Base-by-base conservation (phyloP, 1,284 basidiomycete genomes). In the Ganoderma resinaceum region DNA sequence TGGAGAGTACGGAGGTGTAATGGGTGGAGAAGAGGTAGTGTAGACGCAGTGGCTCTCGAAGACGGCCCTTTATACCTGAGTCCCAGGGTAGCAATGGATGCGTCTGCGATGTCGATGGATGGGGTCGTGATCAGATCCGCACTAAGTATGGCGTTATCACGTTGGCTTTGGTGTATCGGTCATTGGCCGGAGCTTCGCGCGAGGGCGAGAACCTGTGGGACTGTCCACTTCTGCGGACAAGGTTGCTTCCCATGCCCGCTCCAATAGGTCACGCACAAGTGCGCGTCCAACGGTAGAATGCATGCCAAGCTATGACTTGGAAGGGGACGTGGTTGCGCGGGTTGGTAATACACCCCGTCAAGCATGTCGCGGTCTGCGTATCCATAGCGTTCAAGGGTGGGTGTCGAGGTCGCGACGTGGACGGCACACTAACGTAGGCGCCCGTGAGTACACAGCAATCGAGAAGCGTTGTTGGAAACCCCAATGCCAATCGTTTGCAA, bases 61-160 rank as follows among this genome's bases (percentile, higher is more conserved):
- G 46, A 23, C 46, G 11, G 46, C 46, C 23, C 46, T 49, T 49
- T 49, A 49, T 49, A 49, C 14, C 23, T 4, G n/a, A 4, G 11
- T 26, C 11, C 46, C 23, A 8, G 12, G 23, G 12, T 57, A n/a
- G 53, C 31, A 8, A 33, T 57, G 20, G 16, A n/a, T 23, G 1
- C 35, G 1, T 40, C 33, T 58, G 53, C 55, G 33, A 58, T 58
- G 55, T 58, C 55, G 55, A 58, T 37, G 55, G 55, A 58, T 58
- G 55, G 33, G 20, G 55, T 23, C 43, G 43, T n/a, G 43, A 46
- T 46, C 31, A 58, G 55, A 58, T 58, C 31, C 31, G 55, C 55
- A 29, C 31, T 23, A n/a, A n/a, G n/a, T n/a, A 58, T 58, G 20
- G 55, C 55, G 33, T 58, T 58, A 58, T 58, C 52, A 18, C 33